Conservation (phyloP, 129 eudicot species). For the carrot (Daucus carota) region DNA sequence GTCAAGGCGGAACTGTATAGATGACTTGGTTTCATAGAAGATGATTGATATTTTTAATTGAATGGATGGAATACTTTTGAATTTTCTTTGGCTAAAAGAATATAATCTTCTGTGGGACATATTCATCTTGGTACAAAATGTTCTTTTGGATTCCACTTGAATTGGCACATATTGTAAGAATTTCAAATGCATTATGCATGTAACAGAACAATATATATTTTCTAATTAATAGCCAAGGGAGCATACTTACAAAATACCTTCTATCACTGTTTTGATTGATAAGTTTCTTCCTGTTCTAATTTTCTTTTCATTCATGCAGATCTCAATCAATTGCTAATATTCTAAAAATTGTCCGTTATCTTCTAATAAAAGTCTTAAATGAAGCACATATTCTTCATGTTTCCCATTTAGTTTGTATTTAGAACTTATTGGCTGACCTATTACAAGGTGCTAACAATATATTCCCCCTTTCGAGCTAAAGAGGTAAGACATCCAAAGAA, state of each 20-base stretch:
- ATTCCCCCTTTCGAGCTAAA: background rate
- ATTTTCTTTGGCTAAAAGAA: background rate
- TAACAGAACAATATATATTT: background rate
- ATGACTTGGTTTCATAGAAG: background rate
- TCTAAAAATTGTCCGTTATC: background rate
- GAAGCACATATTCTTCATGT: constrained; percentile 9
- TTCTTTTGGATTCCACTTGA: background rate
- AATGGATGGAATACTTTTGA: background rate
- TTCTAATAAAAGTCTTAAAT: background rate
- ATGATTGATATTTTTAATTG: background rate
- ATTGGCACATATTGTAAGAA: background rate
- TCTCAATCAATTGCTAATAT: background rate
- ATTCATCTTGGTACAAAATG: background rate
- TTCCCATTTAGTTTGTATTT: background rate
- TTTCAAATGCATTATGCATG: background rate
- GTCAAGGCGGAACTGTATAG: background rate
- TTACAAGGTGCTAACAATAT: background rate
- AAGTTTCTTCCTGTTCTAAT: background rate
- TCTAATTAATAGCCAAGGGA: background rate
- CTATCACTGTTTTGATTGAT: background rate
- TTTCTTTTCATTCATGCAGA: background rate
- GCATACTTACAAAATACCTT: background rate
- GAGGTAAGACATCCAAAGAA: background rate
- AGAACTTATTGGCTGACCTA: too few relatives aligned
- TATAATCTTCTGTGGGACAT: background rate